Evolutionary conservation across 2,329 filamentous ascomycete genomes (phyloP).

Genomic region (Didymella pomorum): DNA sequence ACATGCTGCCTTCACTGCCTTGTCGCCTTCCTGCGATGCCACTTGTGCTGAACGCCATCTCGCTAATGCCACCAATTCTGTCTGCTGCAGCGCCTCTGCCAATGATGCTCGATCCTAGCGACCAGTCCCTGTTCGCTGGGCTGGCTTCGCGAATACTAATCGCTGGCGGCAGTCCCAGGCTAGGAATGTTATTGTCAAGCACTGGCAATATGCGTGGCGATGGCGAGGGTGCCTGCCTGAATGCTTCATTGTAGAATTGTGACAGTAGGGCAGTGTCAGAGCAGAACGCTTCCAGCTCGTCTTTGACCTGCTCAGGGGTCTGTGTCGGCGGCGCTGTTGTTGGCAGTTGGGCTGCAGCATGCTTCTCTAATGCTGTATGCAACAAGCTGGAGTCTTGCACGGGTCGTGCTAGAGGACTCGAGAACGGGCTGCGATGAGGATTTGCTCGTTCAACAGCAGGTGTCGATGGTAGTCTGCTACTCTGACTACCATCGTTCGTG

Average conservation of each 20-base stretch:
- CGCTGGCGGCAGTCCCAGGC: constrained; percentile 53
- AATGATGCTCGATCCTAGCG: constrained; percentile 29
- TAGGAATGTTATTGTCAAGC: constrained; percentile 53
- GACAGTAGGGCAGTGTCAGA: constrained; percentile 50
- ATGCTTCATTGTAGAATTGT: constrained; percentile 54
- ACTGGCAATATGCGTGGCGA: constrained; percentile 51
- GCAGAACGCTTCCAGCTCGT: constrained; percentile 57
- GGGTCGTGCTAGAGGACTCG: constrained; percentile 47
- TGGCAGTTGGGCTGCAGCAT: constrained; percentile 17
- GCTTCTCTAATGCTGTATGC: constrained; percentile 40
- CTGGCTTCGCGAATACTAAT: constrained; percentile 48
- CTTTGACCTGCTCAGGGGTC: constrained; percentile 54
- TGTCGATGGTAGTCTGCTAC: constrained; percentile 38
- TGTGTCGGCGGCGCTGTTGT: constrained; percentile 18
- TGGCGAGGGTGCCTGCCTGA: constrained; percentile 47
- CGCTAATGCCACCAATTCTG: constrained; percentile 19
- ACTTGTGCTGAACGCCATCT: constrained; percentile 27
- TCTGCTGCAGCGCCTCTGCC: constrained; percentile 21
- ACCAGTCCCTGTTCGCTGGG: constrained; percentile 41
- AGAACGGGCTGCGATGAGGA: constrained; percentile 45
- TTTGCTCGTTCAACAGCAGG: constrained; percentile 41
- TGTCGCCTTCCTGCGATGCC: constrained; percentile 43
- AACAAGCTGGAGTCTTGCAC: constrained; percentile 48
- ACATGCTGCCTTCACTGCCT: constrained; percentile 41
- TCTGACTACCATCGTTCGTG: constrained; percentile 34